Percentiles rank a stretch among this genome's conserved stretches.
Evolutionary conservation across 2,329 filamentous ascomycete genomes (phyloP).

Genomic region (Exserohilum rostratum): DNA sequence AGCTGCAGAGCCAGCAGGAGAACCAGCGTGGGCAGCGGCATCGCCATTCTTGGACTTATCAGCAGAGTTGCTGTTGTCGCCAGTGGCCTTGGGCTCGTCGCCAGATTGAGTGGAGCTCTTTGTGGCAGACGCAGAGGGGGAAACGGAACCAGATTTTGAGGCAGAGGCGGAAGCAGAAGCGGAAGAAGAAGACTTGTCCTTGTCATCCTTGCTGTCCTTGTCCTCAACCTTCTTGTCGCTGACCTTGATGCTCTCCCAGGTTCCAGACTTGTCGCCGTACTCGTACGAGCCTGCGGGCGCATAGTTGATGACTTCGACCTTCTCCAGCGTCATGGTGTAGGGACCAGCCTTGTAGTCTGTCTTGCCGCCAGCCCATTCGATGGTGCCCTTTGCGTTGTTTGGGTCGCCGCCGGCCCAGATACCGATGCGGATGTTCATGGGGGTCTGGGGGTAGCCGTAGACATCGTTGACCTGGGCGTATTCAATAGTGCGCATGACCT

Average conservation of each 20-base stretch:
- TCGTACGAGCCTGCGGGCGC: slow-evolving; percentile 55
- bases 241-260: slow-evolving; percentile 53
- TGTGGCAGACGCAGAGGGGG: neutral
- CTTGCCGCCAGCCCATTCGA: slow-evolving; percentile 69
- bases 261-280: slow-evolving; percentile 55
- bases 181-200: neutral
- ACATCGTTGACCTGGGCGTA: slow-evolving; percentile 60
- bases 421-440: slow-evolving; percentile 62
- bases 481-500: slow-evolving; percentile 64
- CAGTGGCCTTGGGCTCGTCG: too few species aligned
- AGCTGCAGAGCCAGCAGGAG: too few species aligned
- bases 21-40: too few species aligned
- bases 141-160: too few species aligned
- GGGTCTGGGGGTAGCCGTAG: slow-evolving; percentile 73
- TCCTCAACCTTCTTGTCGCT: neutral
- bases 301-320: slow-evolving; percentile 56
- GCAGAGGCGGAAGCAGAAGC: neutral
- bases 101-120: too few species aligned
- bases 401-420: slow-evolving; percentile 55
- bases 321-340: slow-evolving; percentile 57
- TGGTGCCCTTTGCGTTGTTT: slow-evolving; percentile 58
- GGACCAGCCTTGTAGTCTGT: slow-evolving; percentile 53
- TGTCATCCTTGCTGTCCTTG: neutral
- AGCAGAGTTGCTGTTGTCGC: too few species aligned
- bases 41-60: too few species aligned